Evolutionary conservation across 1,284 basidiomycete species (phyloP).

Genomic region (Boletus smithii): DNA sequence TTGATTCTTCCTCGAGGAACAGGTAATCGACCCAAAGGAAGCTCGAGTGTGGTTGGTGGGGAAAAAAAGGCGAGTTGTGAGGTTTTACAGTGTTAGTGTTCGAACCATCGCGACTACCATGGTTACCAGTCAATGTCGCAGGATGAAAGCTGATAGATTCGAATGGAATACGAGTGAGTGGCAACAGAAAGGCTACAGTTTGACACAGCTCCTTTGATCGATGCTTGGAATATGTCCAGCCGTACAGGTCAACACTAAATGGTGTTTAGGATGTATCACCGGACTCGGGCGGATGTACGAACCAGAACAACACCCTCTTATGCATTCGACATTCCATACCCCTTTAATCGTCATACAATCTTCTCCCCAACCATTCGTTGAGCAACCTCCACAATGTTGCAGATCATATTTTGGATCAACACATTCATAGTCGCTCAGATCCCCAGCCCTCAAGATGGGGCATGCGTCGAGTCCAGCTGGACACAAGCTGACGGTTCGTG

Average conservation of each 20-base stretch:
- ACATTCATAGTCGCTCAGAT: constrained; percentile 57
- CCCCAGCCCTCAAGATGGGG: constrained; percentile 45
- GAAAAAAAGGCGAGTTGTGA: not conserved
- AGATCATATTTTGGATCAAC: constrained; percentile 54
- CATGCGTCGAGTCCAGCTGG: constrained; percentile 59
- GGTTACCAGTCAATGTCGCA: not conserved
- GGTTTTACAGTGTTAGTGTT: no score
- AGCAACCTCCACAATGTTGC: constrained; percentile 72
- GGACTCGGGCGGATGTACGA: constrained; percentile 3
- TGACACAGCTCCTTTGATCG: constrained; percentile 18
- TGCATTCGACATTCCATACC: constrained; percentile 68
- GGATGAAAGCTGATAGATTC: constrained; percentile 3
- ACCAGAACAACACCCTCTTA: constrained; percentile 35
- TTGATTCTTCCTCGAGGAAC: not conserved
- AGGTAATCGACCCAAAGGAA: not conserved
- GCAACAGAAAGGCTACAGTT: constrained; percentile 8
- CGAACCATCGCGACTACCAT: no score
- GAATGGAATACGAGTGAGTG: not conserved
- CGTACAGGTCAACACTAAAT: constrained; percentile 16
- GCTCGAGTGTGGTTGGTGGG: no score
- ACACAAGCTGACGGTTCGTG: constrained; percentile 40
- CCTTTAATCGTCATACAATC: constrained; percentile 69
- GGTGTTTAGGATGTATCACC: not conserved
- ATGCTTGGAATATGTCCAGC: constrained; percentile 16
- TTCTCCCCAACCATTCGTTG: constrained; percentile 56